Evolutionary conservation across 2,329 filamentous ascomycete genomes (phyloP).

Genomic region (Microsporum ferrugineum): DNA sequence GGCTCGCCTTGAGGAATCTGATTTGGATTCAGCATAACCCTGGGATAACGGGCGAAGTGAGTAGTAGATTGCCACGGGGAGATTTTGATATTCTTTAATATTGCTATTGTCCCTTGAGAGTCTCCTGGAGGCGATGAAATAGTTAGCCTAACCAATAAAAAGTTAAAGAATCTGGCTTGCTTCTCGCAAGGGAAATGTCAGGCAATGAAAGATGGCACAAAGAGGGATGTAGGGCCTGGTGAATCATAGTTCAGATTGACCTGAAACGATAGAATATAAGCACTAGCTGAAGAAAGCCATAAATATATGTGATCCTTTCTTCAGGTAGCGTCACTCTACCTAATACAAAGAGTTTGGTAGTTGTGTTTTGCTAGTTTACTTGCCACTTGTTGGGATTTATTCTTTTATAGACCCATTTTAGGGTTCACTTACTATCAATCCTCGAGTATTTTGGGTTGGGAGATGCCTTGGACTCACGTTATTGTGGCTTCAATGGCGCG

Average conservation of each 20-base stretch:
- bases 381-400: not conserved
- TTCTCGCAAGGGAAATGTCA: not conserved
- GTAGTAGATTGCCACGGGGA: not conserved
- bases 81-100: not conserved
- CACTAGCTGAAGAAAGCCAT: not conserved
- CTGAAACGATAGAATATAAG: not conserved
- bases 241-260: not conserved
- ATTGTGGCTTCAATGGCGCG: not conserved
- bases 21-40: not conserved
- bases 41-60: not conserved
- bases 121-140: not conserved
- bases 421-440: constrained; percentile 1
- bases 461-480: not conserved
- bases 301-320: not conserved
- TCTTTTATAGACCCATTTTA: not conserved
- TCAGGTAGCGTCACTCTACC: not conserved
- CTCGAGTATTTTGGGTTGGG: not conserved
- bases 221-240: not conserved
- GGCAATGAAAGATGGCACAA: not conserved
- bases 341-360: not conserved
- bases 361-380: not conserved
- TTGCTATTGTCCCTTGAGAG: not conserved
- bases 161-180: too few species aligned
- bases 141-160: not conserved
- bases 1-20: not conserved